phyloP scores from a whole-genome alignment of 371 early-diverging fungal genomes.

The Chytridiales sp. region DNA sequence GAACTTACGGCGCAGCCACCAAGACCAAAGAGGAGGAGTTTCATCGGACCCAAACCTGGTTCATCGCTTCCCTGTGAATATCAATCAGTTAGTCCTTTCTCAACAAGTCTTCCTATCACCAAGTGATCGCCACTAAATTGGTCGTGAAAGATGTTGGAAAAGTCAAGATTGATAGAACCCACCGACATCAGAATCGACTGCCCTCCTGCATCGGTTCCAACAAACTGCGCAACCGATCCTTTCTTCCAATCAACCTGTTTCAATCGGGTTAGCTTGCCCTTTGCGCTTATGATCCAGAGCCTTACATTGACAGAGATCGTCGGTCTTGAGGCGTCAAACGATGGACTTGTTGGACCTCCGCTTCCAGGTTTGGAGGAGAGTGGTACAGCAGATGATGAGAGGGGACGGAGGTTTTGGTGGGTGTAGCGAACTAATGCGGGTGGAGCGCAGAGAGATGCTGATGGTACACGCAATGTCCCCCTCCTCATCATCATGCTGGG shows the following conservation, averaged over 20 bases:
- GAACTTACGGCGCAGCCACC: slow-evolving; percentile 6
- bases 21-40: not conserved
- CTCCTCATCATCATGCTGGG: too few relatives aligned
- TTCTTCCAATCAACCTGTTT: not conserved
- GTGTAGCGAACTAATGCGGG: too few relatives aligned
- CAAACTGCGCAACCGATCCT: not conserved
- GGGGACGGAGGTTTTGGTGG: too few relatives aligned
- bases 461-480: too few relatives aligned
- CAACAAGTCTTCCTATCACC: not conserved
- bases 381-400: too few relatives aligned
- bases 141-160: not conserved
- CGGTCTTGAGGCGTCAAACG: too few relatives aligned
- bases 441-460: too few relatives aligned
- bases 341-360: too few relatives aligned
- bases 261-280: too few relatives aligned
- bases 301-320: too few relatives aligned
- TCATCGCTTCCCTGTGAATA: slow-evolving; percentile 1
- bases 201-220: not conserved
- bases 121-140: not conserved
- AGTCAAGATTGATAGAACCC: not conserved
- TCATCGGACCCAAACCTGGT: slow-evolving; percentile 1
- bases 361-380: too few relatives aligned
- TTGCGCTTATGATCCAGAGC: too few relatives aligned
- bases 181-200: slow-evolving; percentile 1
- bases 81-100: not conserved